Evolutionary conservation across 805 yeast genomes (phyloP).

Genomic region (Wickerhamiella kurtzmanii): DNA sequence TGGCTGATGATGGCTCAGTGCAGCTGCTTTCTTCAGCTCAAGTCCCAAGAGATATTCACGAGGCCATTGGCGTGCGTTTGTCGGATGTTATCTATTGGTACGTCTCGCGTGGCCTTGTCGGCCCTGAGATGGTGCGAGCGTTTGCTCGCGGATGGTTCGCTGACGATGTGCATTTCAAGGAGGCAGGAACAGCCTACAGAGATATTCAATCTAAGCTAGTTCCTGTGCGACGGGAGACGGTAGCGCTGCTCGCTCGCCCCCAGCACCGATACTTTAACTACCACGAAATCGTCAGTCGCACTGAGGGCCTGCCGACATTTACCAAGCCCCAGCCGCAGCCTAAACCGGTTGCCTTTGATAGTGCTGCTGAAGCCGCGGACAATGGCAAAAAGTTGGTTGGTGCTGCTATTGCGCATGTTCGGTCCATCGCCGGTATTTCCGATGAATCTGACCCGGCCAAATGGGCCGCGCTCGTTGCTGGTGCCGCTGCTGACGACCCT

Average conservation of each 20-base stretch:
- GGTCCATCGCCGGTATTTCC: slow-evolving; percentile 1
- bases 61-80: slow-evolving; percentile 65
- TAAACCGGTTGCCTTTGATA: slow-evolving; percentile 2
- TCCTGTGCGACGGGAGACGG: slow-evolving; percentile 41
- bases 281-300: slow-evolving; percentile 35
- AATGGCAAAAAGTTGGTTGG: slow-evolving; percentile 6
- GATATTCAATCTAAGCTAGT: slow-evolving; percentile 31
- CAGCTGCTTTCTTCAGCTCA: slow-evolving; percentile 29
- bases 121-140: slow-evolving; percentile 50
- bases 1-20: slow-evolving; percentile 55
- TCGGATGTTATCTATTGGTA: slow-evolving; percentile 80
- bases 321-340: slow-evolving; percentile 3
- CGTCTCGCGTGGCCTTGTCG: slow-evolving; percentile 60
- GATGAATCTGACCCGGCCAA: background rate
- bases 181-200: slow-evolving; percentile 32
- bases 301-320: slow-evolving; percentile 9
- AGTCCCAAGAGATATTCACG: slow-evolving; percentile 70
- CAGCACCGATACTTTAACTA: slow-evolving; percentile 77
- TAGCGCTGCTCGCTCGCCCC: slow-evolving; percentile 55
- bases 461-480: background rate
- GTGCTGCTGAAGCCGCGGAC: background rate
- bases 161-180: slow-evolving; percentile 35
- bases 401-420: slow-evolving; percentile 9
- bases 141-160: slow-evolving; percentile 46
- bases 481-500: background rate